These are phyloP conservation scores for Mycosphaerelloides madeirae DNA, from an alignment of 2,329 filamentous ascomycete species.

Conservation along the genomic window DNA sequence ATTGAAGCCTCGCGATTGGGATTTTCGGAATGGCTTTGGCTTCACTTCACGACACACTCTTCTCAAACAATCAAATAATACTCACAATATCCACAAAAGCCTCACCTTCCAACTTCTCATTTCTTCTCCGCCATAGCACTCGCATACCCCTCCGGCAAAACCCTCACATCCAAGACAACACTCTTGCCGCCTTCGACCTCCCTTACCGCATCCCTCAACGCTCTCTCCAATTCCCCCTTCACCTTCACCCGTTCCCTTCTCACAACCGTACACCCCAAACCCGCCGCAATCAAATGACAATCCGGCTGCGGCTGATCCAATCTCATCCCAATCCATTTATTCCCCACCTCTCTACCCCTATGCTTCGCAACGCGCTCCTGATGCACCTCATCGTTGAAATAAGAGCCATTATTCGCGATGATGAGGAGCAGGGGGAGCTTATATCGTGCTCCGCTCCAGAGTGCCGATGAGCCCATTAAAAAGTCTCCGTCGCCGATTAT, in stretches of 20 bases:
- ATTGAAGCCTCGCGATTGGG: not conserved
- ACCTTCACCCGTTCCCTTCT: constrained; percentile 6
- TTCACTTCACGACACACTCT: not conserved
- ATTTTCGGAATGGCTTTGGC: not conserved
- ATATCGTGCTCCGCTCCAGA: constrained; percentile 18
- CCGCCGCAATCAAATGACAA: constrained; percentile 13
- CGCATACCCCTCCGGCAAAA: constrained; percentile 14
- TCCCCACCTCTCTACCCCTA: constrained; percentile 10
- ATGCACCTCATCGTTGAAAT: constrained; percentile 20
- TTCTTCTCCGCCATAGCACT: constrained; percentile 12
- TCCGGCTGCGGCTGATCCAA: constrained; percentile 15
- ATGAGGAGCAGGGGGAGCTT: constrained; percentile 10
- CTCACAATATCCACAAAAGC: too few species aligned
- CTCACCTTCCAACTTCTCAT: too few species aligned
- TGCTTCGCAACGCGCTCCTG: constrained; percentile 17
- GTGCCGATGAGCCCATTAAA: constrained; percentile 15
- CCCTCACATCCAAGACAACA: constrained; percentile 17
- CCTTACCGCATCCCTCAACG: constrained; percentile 9
- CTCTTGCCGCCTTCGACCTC: constrained; percentile 6
- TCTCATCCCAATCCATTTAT: constrained; percentile 18
- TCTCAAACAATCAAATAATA: not conserved
- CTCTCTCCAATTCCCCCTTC: constrained; percentile 5
- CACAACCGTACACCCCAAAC: constrained; percentile 12
- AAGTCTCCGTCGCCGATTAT: constrained; percentile 18
- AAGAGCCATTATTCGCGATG: constrained; percentile 17